Evolutionary conservation across 169 alveolate genomes (phyloP), one percentile per base, ranked within the genome.

Genomic region (Plasmodium sp.): DNA sequence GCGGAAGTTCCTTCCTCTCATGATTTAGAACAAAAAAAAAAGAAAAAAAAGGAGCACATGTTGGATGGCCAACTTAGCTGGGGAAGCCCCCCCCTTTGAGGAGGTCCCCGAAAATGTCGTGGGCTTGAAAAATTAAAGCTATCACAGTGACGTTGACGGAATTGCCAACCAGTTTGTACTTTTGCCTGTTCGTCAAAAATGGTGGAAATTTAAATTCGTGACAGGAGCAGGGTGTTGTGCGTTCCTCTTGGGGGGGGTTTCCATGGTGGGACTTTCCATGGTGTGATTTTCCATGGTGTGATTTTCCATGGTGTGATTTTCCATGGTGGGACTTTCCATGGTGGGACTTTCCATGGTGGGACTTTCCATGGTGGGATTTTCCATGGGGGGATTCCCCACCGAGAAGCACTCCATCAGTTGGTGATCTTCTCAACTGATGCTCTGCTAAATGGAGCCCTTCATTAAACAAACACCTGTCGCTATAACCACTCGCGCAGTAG

Each of bases 121-220:
- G 91, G 18, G 74, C 51, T 43, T 90, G 91, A 62, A 90, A 90
- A 81, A 90, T 79, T 80, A 80, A 71, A 1, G 94, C 45, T 90
- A 90, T 90, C 1, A 90, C 94, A 39, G 71, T 67, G 27, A 80
- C 91, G 73, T 81, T 90, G 31, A 90, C 94, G 45, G 94, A 90
- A 81, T 90, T 90, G 36, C 94, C 94, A 80, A 90, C 73, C 83
- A 90, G 45, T 90, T 90, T 90, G 83, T 80, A 34, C 36, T 81
- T 90, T 81, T 90, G 94, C 54, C 91, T 79, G 74, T 74, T 81
- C 71, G 94, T 80, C 74, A 90, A 62, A 80, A 90, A 58, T 1
- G 81, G 81, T 6, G 90, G 94, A 90, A 90, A 90, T 43, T 36
- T 54, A 81, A 90, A 90, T 81, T 81, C 84, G 43, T 81, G 94